A percentile compares a stretch with the other conserved stretches of the same genome.
Evolutionary conservation across 2,329 filamentous ascomycete species (phyloP).

Genomic region (Calycina marina): DNA sequence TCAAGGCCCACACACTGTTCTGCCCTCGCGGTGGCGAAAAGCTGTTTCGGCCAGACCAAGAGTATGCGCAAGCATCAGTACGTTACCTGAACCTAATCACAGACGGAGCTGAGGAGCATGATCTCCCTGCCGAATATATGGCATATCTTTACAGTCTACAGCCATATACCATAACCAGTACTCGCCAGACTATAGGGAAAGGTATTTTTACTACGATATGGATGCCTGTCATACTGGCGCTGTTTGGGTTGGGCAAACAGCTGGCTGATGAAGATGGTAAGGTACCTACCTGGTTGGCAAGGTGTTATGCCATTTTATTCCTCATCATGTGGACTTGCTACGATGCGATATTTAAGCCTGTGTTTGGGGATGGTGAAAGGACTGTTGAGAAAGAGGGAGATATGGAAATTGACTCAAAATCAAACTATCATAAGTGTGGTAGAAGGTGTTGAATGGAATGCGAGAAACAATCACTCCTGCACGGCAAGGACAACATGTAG

Average conservation of each 20-base stretch:
- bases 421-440: too few species aligned
- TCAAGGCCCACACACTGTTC: constrained; percentile 76
- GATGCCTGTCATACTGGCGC: constrained; percentile 38
- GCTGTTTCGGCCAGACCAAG: constrained; percentile 42
- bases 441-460: too few species aligned
- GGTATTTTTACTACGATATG: constrained; percentile 45
- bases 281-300: constrained; percentile 51
- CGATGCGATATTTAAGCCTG: constrained; percentile 43
- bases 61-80: constrained; percentile 68
- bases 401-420: constrained; percentile 10
- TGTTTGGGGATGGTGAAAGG: constrained; percentile 81
- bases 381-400: constrained; percentile 23
- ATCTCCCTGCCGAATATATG: constrained; percentile 66
- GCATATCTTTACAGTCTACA: constrained; percentile 54
- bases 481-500: too few species aligned
- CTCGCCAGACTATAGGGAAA: constrained; percentile 50
- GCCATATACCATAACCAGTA: constrained; percentile 55
- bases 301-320: constrained; percentile 36
- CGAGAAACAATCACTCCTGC: too few species aligned
- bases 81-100: constrained; percentile 73
- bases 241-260: constrained; percentile 33
- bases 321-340: constrained; percentile 48
- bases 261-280: constrained; percentile 52
- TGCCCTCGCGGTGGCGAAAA: constrained; percentile 22
- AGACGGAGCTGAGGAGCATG: constrained; percentile 65